These are phyloP conservation scores for Mesembryanthemum crystallinum DNA, from an alignment of 148 eudicot genomes.

Conservation along the genomic window DNA sequence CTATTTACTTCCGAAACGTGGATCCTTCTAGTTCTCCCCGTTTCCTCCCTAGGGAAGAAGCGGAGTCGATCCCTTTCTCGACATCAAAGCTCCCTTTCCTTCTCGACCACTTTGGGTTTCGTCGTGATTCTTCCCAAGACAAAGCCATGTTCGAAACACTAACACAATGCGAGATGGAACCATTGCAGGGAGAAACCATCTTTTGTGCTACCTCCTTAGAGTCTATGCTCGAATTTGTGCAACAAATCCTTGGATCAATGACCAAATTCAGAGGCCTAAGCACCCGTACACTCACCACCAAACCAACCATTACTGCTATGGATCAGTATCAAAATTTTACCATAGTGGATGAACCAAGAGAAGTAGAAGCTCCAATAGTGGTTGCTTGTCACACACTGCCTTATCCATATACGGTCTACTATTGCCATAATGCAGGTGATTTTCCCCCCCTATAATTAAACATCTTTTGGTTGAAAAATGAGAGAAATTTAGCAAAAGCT, in stretches of 20 bases:
- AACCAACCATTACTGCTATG: not conserved
- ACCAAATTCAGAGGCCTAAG: slow-evolving; percentile 26
- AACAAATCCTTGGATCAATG: slow-evolving; percentile 29
- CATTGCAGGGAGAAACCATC: slow-evolving; percentile 52
- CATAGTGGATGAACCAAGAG: slow-evolving; percentile 29
- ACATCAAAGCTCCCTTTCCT: slow-evolving; percentile 25
- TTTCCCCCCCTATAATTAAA: no score
- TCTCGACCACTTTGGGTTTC: slow-evolving; percentile 35
- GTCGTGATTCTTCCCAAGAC: slow-evolving; percentile 44
- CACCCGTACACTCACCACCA: slow-evolving; percentile 29
- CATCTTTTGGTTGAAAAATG: no score
- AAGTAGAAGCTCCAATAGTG: slow-evolving; percentile 34
- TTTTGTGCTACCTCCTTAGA: slow-evolving; percentile 55
- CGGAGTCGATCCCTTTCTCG: slow-evolving; percentile 47
- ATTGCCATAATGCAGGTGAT: slow-evolving; percentile 37
- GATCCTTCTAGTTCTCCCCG: slow-evolving; percentile 35
- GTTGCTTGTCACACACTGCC: slow-evolving; percentile 68
- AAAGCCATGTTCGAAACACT: slow-evolving; percentile 52
- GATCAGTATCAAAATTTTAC: slow-evolving; percentile 33
- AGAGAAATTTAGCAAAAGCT: no score
- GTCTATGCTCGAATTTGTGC: slow-evolving; percentile 55
- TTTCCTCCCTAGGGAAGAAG: slow-evolving; percentile 42
- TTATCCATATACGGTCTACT: slow-evolving; percentile 59
- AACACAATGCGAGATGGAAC: slow-evolving; percentile 38
- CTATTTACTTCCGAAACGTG: slow-evolving; percentile 36